Percentiles rank a stretch among this genome's conserved stretches.
These are phyloP conservation scores for Aethionema arabicum DNA, from an alignment of 345 rosid species.

Conservation along the genomic window DNA sequence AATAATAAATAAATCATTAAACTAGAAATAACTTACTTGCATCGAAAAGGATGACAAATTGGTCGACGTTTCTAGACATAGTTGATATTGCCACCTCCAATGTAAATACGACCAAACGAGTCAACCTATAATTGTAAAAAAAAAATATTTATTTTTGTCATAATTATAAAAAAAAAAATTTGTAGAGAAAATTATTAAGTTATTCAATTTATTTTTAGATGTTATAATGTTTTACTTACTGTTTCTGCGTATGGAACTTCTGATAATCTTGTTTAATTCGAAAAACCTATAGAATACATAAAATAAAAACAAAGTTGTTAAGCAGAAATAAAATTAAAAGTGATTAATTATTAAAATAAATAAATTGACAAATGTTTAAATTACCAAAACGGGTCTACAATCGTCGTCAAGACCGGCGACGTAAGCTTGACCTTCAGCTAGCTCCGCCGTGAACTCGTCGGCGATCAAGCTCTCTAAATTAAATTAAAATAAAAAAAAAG, in stretches of 20 bases:
- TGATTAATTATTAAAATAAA: not conserved
- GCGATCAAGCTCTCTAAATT: constrained; percentile 71
- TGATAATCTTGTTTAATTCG: constrained; percentile 90
- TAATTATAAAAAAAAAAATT: no score
- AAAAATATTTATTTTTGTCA: not conserved
- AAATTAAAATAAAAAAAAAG: constrained; percentile 3
- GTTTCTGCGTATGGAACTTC: constrained; percentile 77
- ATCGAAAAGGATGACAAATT: constrained; percentile 86
- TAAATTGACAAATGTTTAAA: not conserved
- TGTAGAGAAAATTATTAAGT: not conserved
- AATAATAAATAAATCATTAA: not conserved
- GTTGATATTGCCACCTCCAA: constrained; percentile 86
- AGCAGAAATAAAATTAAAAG: not conserved
- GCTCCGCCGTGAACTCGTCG: constrained; percentile 96
- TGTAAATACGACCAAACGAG: constrained; percentile 86
- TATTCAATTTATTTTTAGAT: not conserved
- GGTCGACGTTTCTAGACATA: constrained; percentile 76
- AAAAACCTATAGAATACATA: constrained; percentile 59
- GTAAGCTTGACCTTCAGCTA: constrained; percentile 83
- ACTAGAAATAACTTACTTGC: constrained; percentile 62
- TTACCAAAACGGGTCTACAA: constrained; percentile 89
- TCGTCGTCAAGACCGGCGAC: constrained; percentile 94
- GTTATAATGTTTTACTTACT: constrained; percentile 47
- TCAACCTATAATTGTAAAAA: constrained; percentile 46
- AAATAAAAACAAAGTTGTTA: not conserved